Percentiles rank a stretch among this genome's conserved stretches.
These are phyloP conservation scores for Diaporthe citriasiana DNA, from an alignment of 2,329 filamentous ascomycete genomes.

Conservation along the genomic window DNA sequence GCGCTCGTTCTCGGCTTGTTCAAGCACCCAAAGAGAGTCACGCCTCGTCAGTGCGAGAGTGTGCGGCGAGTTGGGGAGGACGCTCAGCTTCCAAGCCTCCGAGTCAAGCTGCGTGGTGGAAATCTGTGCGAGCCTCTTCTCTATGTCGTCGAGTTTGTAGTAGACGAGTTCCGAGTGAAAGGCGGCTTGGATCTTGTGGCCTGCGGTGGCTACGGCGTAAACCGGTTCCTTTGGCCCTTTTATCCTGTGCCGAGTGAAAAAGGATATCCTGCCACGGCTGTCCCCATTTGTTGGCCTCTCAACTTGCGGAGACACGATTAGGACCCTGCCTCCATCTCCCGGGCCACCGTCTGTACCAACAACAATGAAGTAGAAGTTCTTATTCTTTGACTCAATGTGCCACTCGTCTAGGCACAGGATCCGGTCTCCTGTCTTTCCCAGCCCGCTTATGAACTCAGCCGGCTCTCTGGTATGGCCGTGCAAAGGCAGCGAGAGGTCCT, in stretches of 20 bases:
- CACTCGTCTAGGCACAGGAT: conserved; percentile 76
- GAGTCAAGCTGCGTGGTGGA: conserved; percentile 66
- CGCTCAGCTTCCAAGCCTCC: conserved; percentile 53
- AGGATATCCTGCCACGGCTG: conserved; percentile 58
- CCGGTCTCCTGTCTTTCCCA: conserved; percentile 70
- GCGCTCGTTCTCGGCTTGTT: conserved; percentile 42
- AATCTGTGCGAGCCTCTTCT: conserved; percentile 65
- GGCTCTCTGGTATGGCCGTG: conserved; percentile 54
- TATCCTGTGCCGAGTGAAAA: conserved; percentile 67
- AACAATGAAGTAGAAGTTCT: conserved; percentile 73
- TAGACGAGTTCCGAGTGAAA: conserved; percentile 53
- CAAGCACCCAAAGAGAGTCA: conserved; percentile 71
- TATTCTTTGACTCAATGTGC: conserved; percentile 69
- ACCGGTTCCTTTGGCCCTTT: conserved; percentile 62
- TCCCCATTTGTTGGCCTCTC: conserved; percentile 47
- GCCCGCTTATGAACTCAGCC: conserved; percentile 65
- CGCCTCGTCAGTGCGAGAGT: conserved; percentile 65
- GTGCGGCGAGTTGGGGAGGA: conserved; percentile 61
- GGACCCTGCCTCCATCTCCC: conserved; percentile 61
- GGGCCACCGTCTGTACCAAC: conserved; percentile 62
- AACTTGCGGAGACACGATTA: conserved; percentile 67
- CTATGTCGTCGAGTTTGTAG: conserved; percentile 59
- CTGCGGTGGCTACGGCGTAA: conserved; percentile 59
- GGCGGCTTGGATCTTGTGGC: conserved; percentile 32
- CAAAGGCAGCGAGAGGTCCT: conserved; percentile 59